Evolutionary conservation across 2,329 filamentous ascomycete genomes (phyloP).

Genomic region (Diplodia scrobiculata): DNA sequence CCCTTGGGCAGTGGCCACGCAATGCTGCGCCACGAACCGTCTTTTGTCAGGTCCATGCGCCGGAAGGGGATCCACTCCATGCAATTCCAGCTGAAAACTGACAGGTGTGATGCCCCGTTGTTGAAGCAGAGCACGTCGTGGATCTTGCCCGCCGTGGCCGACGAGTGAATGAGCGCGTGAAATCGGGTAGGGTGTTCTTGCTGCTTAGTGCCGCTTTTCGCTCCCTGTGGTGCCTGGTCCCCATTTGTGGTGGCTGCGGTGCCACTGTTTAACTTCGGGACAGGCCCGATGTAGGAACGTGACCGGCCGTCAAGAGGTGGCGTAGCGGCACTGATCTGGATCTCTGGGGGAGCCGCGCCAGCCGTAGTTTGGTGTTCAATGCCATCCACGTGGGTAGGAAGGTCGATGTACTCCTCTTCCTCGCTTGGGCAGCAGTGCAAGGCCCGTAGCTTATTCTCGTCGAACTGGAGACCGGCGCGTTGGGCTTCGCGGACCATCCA

Average conservation of each 20-base stretch:
- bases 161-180: slow-evolving; percentile 60
- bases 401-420: slow-evolving; percentile 32
- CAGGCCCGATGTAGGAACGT: slow-evolving; percentile 4
- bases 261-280: not conserved
- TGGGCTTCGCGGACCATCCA: slow-evolving; percentile 70
- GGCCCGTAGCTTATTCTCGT: slow-evolving; percentile 66
- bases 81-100: slow-evolving; percentile 69
- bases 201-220: not conserved
- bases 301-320: slow-evolving; percentile 13
- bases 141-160: slow-evolving; percentile 57
- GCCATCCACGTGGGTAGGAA: not conserved
- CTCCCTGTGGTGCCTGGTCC: no score
- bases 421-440: slow-evolving; percentile 63
- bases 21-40: slow-evolving; percentile 78
- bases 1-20: slow-evolving; percentile 77
- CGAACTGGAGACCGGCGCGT: slow-evolving; percentile 69
- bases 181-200: slow-evolving; percentile 46
- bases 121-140: slow-evolving; percentile 72
- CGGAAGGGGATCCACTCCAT: slow-evolving; percentile 84
- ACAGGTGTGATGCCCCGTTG: slow-evolving; percentile 58
- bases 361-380: not conserved
- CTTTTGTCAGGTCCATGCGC: slow-evolving; percentile 72
- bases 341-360: slow-evolving; percentile 35
- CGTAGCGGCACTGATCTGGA: slow-evolving; percentile 39
- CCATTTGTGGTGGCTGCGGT: not conserved